These are phyloP conservation scores for Plasmodium billcollinsi DNA, from an alignment of 169 alveolate species.

Conservation along the genomic window DNA sequence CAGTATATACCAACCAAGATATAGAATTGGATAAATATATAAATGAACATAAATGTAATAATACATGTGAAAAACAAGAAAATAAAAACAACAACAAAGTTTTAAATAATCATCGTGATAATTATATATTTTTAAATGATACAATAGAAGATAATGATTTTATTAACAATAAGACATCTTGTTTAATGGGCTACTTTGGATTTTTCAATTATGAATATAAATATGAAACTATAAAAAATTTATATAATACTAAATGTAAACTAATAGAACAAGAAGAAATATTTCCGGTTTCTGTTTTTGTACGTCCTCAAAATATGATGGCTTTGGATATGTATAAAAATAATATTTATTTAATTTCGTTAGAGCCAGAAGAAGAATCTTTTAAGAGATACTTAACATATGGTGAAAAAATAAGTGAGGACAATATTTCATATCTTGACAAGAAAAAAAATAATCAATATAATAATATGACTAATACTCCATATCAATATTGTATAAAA, in stretches of 20 bases:
- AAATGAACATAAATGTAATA: no score
- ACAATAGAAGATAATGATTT: constrained; percentile 26
- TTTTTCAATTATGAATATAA: constrained; percentile 78
- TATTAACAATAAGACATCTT: constrained; percentile 18
- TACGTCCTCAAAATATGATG: constrained; percentile 39
- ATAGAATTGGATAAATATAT: no score
- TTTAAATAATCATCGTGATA: not conserved
- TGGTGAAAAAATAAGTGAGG: not conserved
- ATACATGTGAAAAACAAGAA: no score
- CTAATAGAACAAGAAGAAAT: not conserved
- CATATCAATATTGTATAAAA: not conserved
- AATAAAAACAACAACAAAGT: not conserved
- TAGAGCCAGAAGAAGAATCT: constrained; percentile 13
- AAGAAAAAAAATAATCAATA: not conserved
- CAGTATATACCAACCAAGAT: not conserved
- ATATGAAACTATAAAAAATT: constrained; percentile 50
- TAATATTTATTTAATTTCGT: constrained; percentile 21
- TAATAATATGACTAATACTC: not conserved
- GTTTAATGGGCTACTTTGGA: constrained; percentile 77
- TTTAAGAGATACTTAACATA: not conserved
- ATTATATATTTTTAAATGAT: not conserved
- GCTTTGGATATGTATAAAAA: constrained; percentile 28
- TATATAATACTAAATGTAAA: constrained; percentile 25
- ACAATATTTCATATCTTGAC: not conserved
- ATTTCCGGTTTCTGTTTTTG: constrained; percentile 34